phyloP scores from a whole-genome alignment of 805 yeast genomes.

The Komagataella phaffii region DNA sequence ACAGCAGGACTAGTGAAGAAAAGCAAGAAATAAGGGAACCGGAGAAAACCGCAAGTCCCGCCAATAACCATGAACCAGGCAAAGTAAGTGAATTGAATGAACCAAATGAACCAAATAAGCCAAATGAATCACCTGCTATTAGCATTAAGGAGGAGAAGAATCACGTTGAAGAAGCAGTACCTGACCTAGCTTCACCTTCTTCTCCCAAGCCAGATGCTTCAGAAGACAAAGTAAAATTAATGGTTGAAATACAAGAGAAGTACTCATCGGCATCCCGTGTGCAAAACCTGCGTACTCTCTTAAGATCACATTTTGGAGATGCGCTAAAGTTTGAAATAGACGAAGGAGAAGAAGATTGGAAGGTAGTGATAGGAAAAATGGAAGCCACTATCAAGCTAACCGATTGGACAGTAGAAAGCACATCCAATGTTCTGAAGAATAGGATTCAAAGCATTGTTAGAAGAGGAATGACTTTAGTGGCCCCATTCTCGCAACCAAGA shows the following conservation, averaged over 20 bases:
- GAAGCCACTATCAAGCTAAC: conserved; percentile 58
- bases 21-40: neutral
- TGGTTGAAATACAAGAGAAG: conserved; percentile 10
- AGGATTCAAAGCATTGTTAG: conserved; percentile 72
- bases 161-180: conserved; percentile 4
- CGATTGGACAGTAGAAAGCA: conserved; percentile 53
- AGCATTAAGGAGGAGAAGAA: conserved; percentile 2
- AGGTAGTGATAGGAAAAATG: conserved; percentile 59
- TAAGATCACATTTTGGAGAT: conserved; percentile 84
- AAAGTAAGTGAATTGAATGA: neutral
- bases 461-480: conserved; percentile 68
- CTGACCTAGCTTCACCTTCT: neutral
- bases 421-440: conserved; percentile 63
- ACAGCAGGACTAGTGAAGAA: conserved; percentile 10
- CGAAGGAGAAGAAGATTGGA: conserved; percentile 31
- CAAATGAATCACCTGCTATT: neutral
- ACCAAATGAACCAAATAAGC: neutral
- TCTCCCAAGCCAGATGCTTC: neutral
- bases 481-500: conserved; percentile 49
- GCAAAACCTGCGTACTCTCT: conserved; percentile 43
- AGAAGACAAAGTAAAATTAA: conserved; percentile 3
- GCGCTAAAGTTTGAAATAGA: conserved; percentile 25
- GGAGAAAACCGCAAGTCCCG: conserved; percentile 7
- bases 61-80: neutral
- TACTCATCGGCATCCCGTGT: conserved; percentile 25